Evolutionary conservation across 208 protist genomes (phyloP).

Genomic region (Novymonas esmeraldas): DNA sequence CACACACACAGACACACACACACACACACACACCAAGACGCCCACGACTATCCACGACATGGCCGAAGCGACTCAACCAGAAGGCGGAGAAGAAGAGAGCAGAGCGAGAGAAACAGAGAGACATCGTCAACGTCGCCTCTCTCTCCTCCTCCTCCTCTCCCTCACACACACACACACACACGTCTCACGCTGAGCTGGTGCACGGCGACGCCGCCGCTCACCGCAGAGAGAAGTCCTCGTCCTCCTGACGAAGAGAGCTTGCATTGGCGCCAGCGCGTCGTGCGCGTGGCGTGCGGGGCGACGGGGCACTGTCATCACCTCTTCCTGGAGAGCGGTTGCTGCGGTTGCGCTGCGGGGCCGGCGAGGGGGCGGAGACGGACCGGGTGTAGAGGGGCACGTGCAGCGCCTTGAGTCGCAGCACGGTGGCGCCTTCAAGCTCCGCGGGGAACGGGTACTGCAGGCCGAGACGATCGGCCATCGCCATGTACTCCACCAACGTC

Average conservation of each 20-base stretch:
- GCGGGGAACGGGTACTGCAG: conserved; percentile 81
- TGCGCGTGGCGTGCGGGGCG: conserved; percentile 6
- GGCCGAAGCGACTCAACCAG: neutral
- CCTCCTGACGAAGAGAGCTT: neutral
- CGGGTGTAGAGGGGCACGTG: conserved; percentile 30
- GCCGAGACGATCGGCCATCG: conserved; percentile 80
- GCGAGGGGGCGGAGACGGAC: conserved; percentile 21
- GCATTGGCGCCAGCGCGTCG: neutral
- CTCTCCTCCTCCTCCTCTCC: too few relatives aligned
- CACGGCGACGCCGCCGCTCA: neutral
- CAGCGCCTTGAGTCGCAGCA: conserved; percentile 64
- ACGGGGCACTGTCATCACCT: conserved; percentile 1
- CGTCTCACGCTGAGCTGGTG: too few relatives aligned
- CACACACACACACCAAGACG: neutral
- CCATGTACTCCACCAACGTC: conserved; percentile 89
- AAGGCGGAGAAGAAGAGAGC: neutral
- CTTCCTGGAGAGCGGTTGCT: neutral
- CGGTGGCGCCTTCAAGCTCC: conserved; percentile 60
- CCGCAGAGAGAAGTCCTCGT: conserved; percentile 16
- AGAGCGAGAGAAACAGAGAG: neutral
- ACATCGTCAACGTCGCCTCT: too few relatives aligned
- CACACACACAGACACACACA: too few relatives aligned
- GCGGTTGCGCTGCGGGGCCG: neutral
- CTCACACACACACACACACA: too few relatives aligned
- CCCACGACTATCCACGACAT: neutral